Conservation (phyloP, 331 rosid genomes). For the Quercus lobata region DNA sequence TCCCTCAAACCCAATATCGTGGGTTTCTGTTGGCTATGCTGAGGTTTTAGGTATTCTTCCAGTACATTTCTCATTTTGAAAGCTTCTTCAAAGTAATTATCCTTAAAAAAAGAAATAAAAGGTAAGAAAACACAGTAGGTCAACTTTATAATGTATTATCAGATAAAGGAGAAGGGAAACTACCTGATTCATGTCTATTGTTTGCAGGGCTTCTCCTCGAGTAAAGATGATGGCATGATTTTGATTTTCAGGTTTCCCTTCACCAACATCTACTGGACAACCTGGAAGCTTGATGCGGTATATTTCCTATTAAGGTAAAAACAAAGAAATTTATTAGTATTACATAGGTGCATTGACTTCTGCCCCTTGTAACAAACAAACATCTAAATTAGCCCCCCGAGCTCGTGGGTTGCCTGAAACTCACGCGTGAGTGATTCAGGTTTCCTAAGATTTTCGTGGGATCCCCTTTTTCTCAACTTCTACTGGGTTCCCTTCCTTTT, state of each 20-base stretch:
- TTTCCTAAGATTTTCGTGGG: too few relatives aligned
- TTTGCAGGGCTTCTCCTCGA: conserved; percentile 95
- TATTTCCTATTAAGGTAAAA: conserved; percentile 57
- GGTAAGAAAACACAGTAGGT: neutral
- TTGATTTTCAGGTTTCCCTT: conserved; percentile 98
- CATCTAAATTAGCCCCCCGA: too few relatives aligned
- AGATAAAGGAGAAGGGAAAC: conserved; percentile 7
- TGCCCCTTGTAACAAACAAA: too few relatives aligned
- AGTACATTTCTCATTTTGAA: conserved; percentile 93
- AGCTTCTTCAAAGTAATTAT: conserved; percentile 96
- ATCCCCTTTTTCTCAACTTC: too few relatives aligned
- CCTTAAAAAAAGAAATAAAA: conserved; percentile 23
- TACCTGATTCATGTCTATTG: conserved; percentile 99
- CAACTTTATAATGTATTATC: neutral
- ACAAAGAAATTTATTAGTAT: neutral
- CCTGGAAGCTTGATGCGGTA: conserved; percentile 99
- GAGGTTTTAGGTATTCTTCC: conserved; percentile 64
- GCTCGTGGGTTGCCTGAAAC: too few relatives aligned
- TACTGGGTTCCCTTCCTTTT: too few relatives aligned
- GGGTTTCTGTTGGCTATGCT: conserved; percentile 56
- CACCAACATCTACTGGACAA: conserved; percentile 81
- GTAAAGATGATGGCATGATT: conserved; percentile 96
- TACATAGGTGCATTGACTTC: neutral
- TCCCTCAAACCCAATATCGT: conserved; percentile 95
- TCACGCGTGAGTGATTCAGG: too few relatives aligned